phyloP scores from a whole-genome alignment of 176 grass and related monocot genomes.

The Triticum aestivum region IWGSC_CS_RefSeq_v2.1 NC_057802.1:364650678-364651177 shows the following conservation, averaged over 20 bases:
- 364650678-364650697: background rate
- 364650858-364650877: slow-evolving; percentile 1
- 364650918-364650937: background rate
- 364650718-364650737: background rate
- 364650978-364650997: background rate
- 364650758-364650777: background rate
- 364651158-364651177: slow-evolving; percentile 7
- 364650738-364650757: background rate
- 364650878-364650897: background rate
- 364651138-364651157: slow-evolving; percentile 22
- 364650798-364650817: background rate
- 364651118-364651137: slow-evolving; percentile 87
- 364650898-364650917: background rate
- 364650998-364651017: background rate
- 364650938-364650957: background rate
- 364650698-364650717: background rate
- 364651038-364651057: slow-evolving; percentile 62
- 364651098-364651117: slow-evolving; percentile 86
- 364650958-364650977: background rate
- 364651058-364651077: slow-evolving; percentile 98
- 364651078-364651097: slow-evolving; percentile 86
- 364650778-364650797: background rate
- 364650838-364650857: background rate
- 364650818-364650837: background rate
- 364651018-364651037: slow-evolving; percentile 12